These are phyloP conservation scores for Avena atlantica DNA, from an alignment of 176 grass and related monocot species.

Conservation along the genomic window DNA sequence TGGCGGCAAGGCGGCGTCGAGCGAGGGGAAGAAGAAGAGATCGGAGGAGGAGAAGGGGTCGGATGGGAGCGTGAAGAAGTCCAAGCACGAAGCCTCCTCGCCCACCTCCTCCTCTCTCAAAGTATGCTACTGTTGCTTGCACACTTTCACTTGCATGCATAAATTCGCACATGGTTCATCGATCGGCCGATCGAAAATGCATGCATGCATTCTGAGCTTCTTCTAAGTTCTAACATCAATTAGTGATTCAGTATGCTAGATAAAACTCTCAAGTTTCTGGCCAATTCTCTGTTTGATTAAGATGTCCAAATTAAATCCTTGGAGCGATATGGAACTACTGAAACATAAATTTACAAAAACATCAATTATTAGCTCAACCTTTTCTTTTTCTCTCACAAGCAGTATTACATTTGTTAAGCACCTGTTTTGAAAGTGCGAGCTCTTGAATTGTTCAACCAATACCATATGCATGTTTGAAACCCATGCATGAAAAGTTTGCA, in stretches of 20 bases:
- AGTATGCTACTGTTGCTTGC: conserved; percentile 34
- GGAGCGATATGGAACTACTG: background rate
- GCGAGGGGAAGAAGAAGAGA: conserved; percentile 82
- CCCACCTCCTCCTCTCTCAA: conserved; percentile 72
- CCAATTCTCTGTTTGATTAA: background rate
- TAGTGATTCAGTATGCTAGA: background rate
- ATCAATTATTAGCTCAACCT: background rate
- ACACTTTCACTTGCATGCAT: background rate
- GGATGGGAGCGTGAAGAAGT: conserved; percentile 67
- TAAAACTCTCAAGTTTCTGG: background rate
- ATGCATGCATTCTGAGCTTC: conserved; percentile 9
- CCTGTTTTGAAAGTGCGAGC: background rate
- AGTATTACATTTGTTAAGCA: background rate
- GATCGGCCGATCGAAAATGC: background rate
- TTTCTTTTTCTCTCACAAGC: background rate
- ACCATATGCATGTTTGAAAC: conserved; percentile 7
- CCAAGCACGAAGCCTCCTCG: conserved; percentile 66
- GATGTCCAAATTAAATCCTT: background rate
- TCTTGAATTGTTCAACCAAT: background rate
- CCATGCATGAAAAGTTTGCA: background rate
- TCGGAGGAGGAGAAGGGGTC: conserved; percentile 51
- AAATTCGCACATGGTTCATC: background rate
- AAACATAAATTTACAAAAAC: background rate
- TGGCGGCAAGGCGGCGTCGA: conserved; percentile 46
- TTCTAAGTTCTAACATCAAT: background rate